Conservation (phyloP, 345 rosid genomes). For the Litchi chinensis region DNA sequence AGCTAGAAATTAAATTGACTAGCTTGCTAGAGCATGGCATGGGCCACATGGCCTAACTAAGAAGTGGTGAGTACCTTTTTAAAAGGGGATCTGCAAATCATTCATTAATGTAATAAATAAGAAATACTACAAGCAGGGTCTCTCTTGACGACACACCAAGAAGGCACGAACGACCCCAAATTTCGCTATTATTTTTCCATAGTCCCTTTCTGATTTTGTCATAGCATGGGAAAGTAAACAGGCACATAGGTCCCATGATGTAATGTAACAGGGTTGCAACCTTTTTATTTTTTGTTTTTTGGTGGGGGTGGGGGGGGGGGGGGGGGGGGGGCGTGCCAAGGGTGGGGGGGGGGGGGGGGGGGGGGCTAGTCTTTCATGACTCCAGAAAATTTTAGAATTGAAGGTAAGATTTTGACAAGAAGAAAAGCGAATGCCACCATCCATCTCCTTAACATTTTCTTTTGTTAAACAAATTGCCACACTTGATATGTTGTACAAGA, state of each 20-base stretch:
- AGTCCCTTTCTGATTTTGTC: conserved; percentile 12
- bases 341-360: no score
- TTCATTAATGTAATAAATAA: no score
- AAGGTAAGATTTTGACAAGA: conserved; percentile 28
- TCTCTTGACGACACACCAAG: no score
- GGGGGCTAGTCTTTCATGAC: conserved; percentile 24
- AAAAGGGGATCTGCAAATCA: no score
- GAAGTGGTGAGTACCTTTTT: not conserved
- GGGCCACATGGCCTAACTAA: not conserved
- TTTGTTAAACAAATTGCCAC: not conserved
- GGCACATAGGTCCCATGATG: conserved; percentile 42
- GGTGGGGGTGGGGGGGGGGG: no score
- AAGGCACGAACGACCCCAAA: no score
- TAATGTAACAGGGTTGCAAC: conserved; percentile 19
- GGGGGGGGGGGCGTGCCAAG: no score
- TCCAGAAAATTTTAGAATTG: conserved; percentile 24
- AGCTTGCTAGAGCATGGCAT: no score
- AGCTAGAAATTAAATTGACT: not conserved
- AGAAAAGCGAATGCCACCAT: conserved; percentile 12
- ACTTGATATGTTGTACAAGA: not conserved
- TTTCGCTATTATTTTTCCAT: no score
- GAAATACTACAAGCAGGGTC: no score
- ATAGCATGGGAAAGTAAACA: conserved; percentile 6
- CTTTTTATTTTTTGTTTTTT: not conserved
- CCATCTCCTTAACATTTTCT: not conserved